Percentiles rank a stretch among this genome's conserved stretches.
Evolutionary conservation across 164 flowering plant genomes (phyloP).

Genomic region (Piper betle): DNA sequence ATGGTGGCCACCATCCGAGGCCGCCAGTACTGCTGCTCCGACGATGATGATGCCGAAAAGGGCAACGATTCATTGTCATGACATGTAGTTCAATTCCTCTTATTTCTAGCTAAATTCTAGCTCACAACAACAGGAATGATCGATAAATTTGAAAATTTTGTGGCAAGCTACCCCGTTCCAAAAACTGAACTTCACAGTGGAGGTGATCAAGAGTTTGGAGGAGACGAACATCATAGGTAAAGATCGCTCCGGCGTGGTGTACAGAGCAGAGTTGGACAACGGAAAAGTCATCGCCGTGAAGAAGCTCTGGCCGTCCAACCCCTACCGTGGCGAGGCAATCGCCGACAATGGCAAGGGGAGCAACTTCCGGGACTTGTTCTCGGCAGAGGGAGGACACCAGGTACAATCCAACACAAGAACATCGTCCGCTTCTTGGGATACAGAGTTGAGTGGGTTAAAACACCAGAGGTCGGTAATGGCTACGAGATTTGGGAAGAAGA

Average conservation of each 20-base stretch:
- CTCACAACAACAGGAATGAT: neutral
- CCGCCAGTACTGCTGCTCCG: constrained; percentile 14
- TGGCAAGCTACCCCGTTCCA: constrained; percentile 86
- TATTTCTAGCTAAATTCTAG: too few species aligned
- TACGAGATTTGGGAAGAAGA: too few species aligned
- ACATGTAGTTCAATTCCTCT: constrained; percentile 36
- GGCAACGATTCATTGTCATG: constrained; percentile 52
- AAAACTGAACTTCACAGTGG: constrained; percentile 54
- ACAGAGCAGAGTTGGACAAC: constrained; percentile 52
- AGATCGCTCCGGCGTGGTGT: constrained; percentile 74
- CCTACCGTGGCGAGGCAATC: constrained; percentile 16
- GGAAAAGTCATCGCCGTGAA: constrained; percentile 75
- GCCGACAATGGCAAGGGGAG: constrained; percentile 1
- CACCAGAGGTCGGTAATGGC: too few species aligned
- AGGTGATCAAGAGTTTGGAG: constrained; percentile 40
- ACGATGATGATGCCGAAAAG: constrained; percentile 50
- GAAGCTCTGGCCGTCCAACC: constrained; percentile 62
- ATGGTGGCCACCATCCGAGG: constrained; percentile 40
- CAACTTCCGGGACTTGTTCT: constrained; percentile 49
- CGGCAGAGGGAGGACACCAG: constrained; percentile 63
- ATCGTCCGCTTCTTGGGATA: constrained; percentile 76
- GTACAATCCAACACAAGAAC: constrained; percentile 78
- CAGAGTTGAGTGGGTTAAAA: too few species aligned
- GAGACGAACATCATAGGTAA: constrained; percentile 67
- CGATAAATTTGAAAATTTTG: neutral